A percentile compares a stretch with the other conserved stretches of the same genome.
These are phyloP conservation scores for Pythium oligandrum DNA, from an alignment of 352 stramenopile species.

Conservation along the genomic window DNA sequence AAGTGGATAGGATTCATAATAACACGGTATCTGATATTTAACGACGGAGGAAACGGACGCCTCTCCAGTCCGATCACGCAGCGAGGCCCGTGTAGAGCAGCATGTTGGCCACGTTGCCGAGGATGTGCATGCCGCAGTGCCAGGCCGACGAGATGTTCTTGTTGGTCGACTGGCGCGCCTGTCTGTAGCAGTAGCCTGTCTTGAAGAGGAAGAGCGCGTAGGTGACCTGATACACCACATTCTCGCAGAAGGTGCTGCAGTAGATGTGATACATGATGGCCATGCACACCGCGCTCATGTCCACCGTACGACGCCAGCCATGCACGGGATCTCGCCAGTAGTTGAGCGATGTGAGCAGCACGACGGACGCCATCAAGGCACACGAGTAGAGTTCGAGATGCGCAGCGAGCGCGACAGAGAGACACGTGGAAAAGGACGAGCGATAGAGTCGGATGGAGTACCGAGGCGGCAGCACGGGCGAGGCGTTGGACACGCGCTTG, in stretches of 20 bases:
- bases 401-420: conserved; percentile 50
- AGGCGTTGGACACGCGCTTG: too few relatives aligned
- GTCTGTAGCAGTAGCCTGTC: conserved; percentile 67
- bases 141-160: conserved; percentile 70
- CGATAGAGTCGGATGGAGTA: conserved; percentile 70
- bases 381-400: conserved; percentile 61
- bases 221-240: conserved; percentile 46
- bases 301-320: conserved; percentile 67
- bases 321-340: conserved; percentile 73
- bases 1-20: conserved; percentile 1
- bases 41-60: too few relatives aligned
- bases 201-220: conserved; percentile 68
- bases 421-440: conserved; percentile 65
- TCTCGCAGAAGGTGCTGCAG: conserved; percentile 42
- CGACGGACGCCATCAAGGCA: conserved; percentile 49
- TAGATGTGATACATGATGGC: conserved; percentile 67
- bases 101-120: conserved; percentile 75
- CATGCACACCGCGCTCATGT: conserved; percentile 61
- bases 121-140: conserved; percentile 74
- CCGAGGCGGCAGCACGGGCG: conserved; percentile 53
- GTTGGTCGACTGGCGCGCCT: conserved; percentile 47
- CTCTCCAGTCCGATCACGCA: conserved; percentile 13
- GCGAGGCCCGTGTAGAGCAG: conserved; percentile 68
- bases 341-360: conserved; percentile 82
- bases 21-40: too few relatives aligned